phyloP scores from a whole-genome alignment of 371 early-diverging fungal genomes.

The Caulochytrium protostelioides region DNA sequence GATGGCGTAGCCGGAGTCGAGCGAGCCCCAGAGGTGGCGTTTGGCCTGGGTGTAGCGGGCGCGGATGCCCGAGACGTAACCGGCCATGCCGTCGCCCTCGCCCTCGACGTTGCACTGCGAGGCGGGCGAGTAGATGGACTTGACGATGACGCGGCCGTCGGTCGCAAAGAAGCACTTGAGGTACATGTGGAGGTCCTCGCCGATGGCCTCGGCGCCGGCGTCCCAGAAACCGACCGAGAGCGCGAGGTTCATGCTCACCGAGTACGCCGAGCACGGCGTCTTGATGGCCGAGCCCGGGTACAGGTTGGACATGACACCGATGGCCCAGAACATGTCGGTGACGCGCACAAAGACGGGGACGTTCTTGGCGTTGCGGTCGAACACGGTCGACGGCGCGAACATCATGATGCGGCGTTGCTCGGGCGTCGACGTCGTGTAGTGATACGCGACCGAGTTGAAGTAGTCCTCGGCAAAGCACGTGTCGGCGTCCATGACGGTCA shows the following conservation, averaged over 20 bases:
- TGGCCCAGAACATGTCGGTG: constrained; percentile 56
- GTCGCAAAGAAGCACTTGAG: constrained; percentile 56
- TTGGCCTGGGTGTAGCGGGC: constrained; percentile 48
- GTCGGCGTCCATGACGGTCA: constrained; percentile 52
- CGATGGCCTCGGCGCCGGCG: constrained; percentile 49
- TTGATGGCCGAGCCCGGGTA: constrained; percentile 39
- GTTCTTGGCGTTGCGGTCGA: constrained; percentile 46
- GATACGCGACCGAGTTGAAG: constrained; percentile 15
- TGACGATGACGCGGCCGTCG: constrained; percentile 36
- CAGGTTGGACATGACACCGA: constrained; percentile 53
- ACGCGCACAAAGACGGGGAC: constrained; percentile 52
- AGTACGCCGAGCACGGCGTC: constrained; percentile 55
- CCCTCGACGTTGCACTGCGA: constrained; percentile 49
- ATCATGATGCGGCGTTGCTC: constrained; percentile 20
- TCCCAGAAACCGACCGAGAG: constrained; percentile 55
- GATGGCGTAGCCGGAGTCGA: constrained; percentile 19
- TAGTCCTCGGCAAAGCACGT: constrained; percentile 40
- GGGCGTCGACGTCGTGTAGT: constrained; percentile 11
- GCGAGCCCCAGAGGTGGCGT: constrained; percentile 35
- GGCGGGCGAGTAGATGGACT: constrained; percentile 48
- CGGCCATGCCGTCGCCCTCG: constrained; percentile 15
- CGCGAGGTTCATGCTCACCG: constrained; percentile 42
- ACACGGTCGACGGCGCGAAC: constrained; percentile 49
- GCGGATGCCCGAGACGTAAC: constrained; percentile 24
- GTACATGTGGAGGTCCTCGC: constrained; percentile 71